Evolutionary conservation across 768 basidiomycete genomes (phyloP).

Genomic region (Mycena vulgaris): DNA sequence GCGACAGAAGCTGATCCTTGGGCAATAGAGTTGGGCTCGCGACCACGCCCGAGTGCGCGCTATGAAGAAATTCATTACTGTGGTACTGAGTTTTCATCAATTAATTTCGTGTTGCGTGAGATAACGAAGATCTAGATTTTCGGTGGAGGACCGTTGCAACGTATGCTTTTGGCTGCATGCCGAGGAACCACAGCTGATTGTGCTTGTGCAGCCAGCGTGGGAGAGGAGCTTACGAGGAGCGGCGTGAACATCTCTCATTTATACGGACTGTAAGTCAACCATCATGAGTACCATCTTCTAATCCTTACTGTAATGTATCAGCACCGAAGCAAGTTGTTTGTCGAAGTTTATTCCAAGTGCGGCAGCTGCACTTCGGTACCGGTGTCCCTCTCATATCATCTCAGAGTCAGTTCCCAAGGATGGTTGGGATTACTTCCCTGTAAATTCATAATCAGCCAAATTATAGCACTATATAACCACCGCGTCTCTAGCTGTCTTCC

Average conservation of each 20-base stretch:
- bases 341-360: constrained; percentile 14
- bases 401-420: constrained; percentile 20
- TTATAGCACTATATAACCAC: too few species aligned
- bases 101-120: too few species aligned
- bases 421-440: constrained; percentile 37
- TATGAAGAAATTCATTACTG: constrained; percentile 38
- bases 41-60: constrained; percentile 32
- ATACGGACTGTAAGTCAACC: constrained; percentile 20
- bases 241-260: constrained; percentile 15
- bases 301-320: background rate
- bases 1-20: too few species aligned
- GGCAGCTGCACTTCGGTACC: background rate
- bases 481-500: constrained; percentile 25
- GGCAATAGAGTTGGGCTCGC: constrained; percentile 46
- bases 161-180: constrained; percentile 11
- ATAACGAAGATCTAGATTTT: constrained; percentile 42
- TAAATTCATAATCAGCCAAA: background rate
- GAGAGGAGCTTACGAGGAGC: constrained; percentile 1
- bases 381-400: background rate
- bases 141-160: constrained; percentile 45
- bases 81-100: constrained; percentile 11
- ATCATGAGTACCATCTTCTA: background rate
- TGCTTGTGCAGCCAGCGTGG: background rate
- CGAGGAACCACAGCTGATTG: background rate
- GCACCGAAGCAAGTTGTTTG: constrained; percentile 12